phyloP scores from a whole-genome alignment of 805 yeast genomes.

The Wickerhamomyces canadensis region DNA sequence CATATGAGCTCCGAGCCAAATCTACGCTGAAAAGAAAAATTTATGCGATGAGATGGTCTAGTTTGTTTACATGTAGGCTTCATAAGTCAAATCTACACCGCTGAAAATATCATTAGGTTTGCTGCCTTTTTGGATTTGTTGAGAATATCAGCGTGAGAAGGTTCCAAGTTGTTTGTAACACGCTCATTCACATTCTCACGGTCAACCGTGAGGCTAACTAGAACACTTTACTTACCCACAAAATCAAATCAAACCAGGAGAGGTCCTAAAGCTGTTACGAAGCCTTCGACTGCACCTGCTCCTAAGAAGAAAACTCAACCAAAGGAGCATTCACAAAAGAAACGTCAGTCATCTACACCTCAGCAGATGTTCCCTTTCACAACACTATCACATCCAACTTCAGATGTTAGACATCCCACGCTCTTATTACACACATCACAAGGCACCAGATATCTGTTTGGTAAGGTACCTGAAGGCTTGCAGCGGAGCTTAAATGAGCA shows the following conservation, averaged over 20 bases:
- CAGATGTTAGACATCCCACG: slow-evolving; percentile 54
- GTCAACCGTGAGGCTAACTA: slow-evolving; percentile 9
- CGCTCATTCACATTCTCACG: slow-evolving; percentile 3
- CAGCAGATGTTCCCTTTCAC: slow-evolving; percentile 42
- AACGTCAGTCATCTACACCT: not conserved
- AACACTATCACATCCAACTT: slow-evolving; percentile 55
- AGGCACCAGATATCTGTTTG: slow-evolving; percentile 55
- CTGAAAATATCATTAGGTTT: no score
- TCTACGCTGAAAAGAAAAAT: not conserved
- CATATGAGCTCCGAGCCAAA: not conserved
- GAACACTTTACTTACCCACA: slow-evolving; percentile 7
- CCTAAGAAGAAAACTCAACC: not conserved
- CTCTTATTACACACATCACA: slow-evolving; percentile 36
- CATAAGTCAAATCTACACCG: no score
- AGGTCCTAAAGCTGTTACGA: no score
- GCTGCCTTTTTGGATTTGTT: no score
- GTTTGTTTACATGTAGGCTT: no score
- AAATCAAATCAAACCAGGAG: not conserved
- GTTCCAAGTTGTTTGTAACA: not conserved
- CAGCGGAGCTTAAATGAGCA: slow-evolving; percentile 69
- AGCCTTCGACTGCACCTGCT: no score
- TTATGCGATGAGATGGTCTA: not conserved
- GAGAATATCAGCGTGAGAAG: no score
- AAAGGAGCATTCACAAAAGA: not conserved
- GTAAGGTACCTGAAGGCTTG: slow-evolving; percentile 79